Evolutionary conservation across 192 early-diverging fungal genomes (phyloP).

Genomic region (Umbelopsis sp.): DNA sequence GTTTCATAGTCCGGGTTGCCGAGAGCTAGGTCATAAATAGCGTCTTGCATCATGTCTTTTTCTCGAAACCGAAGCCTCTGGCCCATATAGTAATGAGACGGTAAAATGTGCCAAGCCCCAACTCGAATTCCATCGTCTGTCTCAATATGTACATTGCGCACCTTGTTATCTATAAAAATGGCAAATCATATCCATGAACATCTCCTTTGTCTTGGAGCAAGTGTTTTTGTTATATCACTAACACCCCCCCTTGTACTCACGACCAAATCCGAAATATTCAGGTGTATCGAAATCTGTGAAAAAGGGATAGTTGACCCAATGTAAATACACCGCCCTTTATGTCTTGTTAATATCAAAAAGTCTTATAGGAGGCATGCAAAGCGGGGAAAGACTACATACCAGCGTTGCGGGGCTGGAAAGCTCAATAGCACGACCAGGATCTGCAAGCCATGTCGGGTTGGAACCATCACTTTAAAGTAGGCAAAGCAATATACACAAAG

Average conservation of each 20-base stretch:
- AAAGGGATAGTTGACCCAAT: conserved; percentile 38
- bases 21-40: conserved; percentile 30
- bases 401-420: conserved; percentile 29
- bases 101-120: conserved; percentile 44
- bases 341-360: not conserved
- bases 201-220: not conserved
- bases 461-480: not conserved
- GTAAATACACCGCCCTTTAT: conserved; percentile 34
- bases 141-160: conserved; percentile 33
- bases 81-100: conserved; percentile 30
- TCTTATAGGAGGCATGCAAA: not conserved
- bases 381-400: conserved; percentile 13
- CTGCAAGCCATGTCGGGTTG: not conserved
- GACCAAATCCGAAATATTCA: conserved; percentile 43
- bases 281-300: conserved; percentile 29
- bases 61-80: conserved; percentile 19
- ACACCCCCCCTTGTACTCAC: conserved; percentile 16
- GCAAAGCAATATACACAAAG: not conserved
- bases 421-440: conserved; percentile 17
- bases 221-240: no score
- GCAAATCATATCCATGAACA: not conserved
- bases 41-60: not conserved
- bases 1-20: conserved; percentile 34
- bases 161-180: conserved; percentile 34
- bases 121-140: conserved; percentile 35